phyloP scores from a whole-genome alignment of 352 stramenopile genomes.

The Phytopythium boreale region DNA sequence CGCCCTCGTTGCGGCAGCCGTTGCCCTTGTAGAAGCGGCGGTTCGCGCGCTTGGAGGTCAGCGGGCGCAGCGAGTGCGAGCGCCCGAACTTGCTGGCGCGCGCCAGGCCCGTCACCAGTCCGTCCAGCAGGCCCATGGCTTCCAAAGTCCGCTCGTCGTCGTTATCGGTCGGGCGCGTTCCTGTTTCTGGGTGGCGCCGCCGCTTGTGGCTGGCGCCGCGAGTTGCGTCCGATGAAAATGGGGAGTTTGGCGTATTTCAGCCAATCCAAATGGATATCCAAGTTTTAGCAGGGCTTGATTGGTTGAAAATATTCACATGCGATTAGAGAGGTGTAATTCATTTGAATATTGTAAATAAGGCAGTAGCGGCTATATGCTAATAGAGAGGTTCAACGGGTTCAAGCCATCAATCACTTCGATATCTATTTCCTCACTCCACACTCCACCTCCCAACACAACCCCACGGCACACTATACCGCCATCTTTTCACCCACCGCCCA shows the following conservation, averaged over 20 bases:
- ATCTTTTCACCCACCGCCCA: neutral
- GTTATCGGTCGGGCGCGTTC: neutral
- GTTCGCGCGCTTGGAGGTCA: slow-evolving; percentile 92
- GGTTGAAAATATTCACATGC: slow-evolving; percentile 7
- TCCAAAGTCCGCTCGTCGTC: slow-evolving; percentile 5
- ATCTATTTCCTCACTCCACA: neutral
- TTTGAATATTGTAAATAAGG: neutral
- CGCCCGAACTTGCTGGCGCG: slow-evolving; percentile 85
- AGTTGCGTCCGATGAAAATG: neutral
- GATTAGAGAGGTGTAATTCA: neutral
- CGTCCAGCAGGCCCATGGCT: slow-evolving; percentile 73
- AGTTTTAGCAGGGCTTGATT: slow-evolving; percentile 1
- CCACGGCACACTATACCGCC: neutral
- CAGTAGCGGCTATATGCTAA: neutral
- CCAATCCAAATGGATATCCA: slow-evolving; percentile 6
- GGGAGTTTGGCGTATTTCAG: slow-evolving; percentile 6
- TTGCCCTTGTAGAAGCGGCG: slow-evolving; percentile 97
- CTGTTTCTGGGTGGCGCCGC: neutral
- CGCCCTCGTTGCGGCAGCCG: slow-evolving; percentile 90
- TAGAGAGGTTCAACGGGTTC: slow-evolving; percentile 5
- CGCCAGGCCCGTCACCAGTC: slow-evolving; percentile 63
- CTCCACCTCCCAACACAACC: neutral
- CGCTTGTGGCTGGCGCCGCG: neutral
- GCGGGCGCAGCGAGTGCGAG: slow-evolving; percentile 80
- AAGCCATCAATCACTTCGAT: slow-evolving; percentile 1